Evolutionary conservation across 805 yeast species (phyloP).

Genomic region (Blastobotrys robertii): DNA sequence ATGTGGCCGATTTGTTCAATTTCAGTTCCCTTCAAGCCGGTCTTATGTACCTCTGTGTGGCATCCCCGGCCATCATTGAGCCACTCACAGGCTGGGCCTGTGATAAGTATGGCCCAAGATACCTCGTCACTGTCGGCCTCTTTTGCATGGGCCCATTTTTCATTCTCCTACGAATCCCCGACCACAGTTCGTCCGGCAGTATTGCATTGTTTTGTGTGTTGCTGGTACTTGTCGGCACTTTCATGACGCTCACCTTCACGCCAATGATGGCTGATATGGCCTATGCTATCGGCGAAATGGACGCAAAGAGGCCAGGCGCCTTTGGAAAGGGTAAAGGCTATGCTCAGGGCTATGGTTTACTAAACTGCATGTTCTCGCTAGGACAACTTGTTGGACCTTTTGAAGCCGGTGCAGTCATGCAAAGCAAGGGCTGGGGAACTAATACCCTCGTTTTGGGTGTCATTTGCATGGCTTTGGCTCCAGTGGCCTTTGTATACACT

Average conservation of each 20-base stretch:
- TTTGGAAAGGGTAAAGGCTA: slow-evolving; percentile 24
- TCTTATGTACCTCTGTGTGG: slow-evolving; percentile 23
- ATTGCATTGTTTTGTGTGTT: slow-evolving; percentile 21
- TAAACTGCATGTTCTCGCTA: slow-evolving; percentile 24
- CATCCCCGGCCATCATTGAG: slow-evolving; percentile 21
- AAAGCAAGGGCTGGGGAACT: slow-evolving; percentile 18
- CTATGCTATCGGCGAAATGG: slow-evolving; percentile 14
- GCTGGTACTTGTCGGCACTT: slow-evolving; percentile 19
- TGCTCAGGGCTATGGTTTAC: slow-evolving; percentile 26
- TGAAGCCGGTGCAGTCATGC: slow-evolving; percentile 21
- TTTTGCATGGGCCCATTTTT: slow-evolving; percentile 8
- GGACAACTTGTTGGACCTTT: slow-evolving; percentile 27
- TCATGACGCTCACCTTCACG: slow-evolving; percentile 16
- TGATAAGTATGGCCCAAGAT: slow-evolving; percentile 22
- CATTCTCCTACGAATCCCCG: slow-evolving; percentile 21
- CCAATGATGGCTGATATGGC: slow-evolving; percentile 24
- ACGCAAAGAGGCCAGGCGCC: slow-evolving; percentile 19
- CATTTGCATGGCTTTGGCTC: slow-evolving; percentile 11
- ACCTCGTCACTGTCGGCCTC: slow-evolving; percentile 21
- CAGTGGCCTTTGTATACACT: slow-evolving; percentile 19
- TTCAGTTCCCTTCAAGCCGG: slow-evolving; percentile 24
- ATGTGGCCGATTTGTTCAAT: slow-evolving; percentile 20
- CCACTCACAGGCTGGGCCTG: slow-evolving; percentile 22
- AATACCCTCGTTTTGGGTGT: slow-evolving; percentile 16
- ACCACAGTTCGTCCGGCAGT: slow-evolving; percentile 13